Conservation (phyloP, 169 alveolate genomes). For the Eimeria praecox region DNA sequence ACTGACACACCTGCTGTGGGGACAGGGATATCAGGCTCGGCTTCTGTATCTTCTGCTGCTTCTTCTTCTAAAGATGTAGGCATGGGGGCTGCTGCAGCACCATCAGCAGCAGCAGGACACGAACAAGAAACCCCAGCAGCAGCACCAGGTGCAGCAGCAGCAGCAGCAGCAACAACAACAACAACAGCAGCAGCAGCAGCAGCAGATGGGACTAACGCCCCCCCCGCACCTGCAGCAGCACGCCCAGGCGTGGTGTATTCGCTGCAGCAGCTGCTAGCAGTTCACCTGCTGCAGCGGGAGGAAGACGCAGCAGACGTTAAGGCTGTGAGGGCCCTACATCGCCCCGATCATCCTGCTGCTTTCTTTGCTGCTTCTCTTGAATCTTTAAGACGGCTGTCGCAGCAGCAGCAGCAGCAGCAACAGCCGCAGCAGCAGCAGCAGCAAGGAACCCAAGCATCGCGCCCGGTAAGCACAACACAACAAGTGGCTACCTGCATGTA, state of each 20-base stretch:
- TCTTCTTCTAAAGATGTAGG: background rate
- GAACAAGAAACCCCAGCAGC: too few species aligned
- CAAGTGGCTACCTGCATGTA: background rate
- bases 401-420: constrained; percentile 58
- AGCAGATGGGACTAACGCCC: background rate
- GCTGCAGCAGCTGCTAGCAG: constrained; percentile 53
- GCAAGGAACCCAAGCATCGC: background rate
- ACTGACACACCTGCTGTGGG: constrained; percentile 1
- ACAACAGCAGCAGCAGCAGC: constrained; percentile 42
- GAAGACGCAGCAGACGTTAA: constrained; percentile 34
- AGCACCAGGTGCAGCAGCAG: background rate
- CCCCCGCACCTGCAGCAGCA: background rate
- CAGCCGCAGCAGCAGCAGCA: constrained; percentile 27
- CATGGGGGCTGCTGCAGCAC: constrained; percentile 6
- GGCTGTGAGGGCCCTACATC: constrained; percentile 40
- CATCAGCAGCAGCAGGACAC: background rate
- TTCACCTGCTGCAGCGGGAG: constrained; percentile 65
- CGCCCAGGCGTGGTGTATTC: background rate
- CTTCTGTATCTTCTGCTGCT: background rate
- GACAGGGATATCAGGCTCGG: background rate
- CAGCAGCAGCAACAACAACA: background rate
- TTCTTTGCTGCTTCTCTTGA: constrained; percentile 61
- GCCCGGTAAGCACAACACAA: background rate
- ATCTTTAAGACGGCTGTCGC: constrained; percentile 5
- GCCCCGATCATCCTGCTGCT: constrained; percentile 51